phyloP scores from a whole-genome alignment of 164 flowering plant species.

The Vitis cinerea region DNA sequence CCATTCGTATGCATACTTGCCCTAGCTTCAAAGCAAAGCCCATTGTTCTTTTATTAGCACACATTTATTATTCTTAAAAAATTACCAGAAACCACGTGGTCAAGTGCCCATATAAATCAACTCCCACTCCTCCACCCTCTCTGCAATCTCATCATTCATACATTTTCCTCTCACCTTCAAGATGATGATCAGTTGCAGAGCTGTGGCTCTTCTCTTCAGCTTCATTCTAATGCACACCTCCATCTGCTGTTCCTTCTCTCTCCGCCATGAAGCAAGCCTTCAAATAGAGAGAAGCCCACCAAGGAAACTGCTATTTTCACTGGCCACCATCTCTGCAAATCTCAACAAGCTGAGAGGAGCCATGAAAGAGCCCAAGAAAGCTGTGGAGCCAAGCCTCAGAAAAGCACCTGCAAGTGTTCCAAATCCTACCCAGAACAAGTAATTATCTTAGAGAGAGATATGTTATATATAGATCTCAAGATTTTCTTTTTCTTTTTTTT shows the following conservation, averaged over 20 bases:
- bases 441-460: background rate
- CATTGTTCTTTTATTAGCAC: too few relatives aligned
- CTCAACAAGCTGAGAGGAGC: constrained; percentile 15
- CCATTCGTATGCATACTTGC: too few relatives aligned
- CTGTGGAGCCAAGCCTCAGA: constrained; percentile 55
- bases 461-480: background rate
- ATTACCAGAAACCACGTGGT: background rate
- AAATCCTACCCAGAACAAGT: constrained; percentile 61
- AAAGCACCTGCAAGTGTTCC: constrained; percentile 44
- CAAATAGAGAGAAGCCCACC: constrained; percentile 8
- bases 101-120: constrained; percentile 2
- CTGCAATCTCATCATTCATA: background rate
- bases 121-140: background rate
- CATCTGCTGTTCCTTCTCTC: constrained; percentile 16
- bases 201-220: constrained; percentile 21
- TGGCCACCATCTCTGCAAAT: constrained; percentile 13
- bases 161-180: background rate
- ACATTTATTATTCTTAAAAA: background rate
- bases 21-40: too few relatives aligned
- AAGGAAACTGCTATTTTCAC: constrained; percentile 28
- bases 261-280: constrained; percentile 6
- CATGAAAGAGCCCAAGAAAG: constrained; percentile 45
- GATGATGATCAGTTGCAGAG: constrained; percentile 29
- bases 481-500: background rate
- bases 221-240: constrained; percentile 25